Base-by-base conservation (phyloP, 495 filamentous ascomycete species). In the Darksidea phi region DNA sequence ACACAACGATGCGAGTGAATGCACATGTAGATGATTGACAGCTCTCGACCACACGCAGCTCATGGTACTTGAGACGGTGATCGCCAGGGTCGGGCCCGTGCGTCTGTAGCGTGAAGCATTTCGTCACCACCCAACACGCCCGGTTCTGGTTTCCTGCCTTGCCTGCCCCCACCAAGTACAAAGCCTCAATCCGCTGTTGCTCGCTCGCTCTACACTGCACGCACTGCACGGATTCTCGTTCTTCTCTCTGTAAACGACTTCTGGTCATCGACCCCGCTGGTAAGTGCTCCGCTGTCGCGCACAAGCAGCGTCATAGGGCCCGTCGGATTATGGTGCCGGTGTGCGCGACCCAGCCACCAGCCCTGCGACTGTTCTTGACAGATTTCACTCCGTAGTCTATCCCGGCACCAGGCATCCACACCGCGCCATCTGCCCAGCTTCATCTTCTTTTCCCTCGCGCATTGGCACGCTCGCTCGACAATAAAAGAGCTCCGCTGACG, bases 101-200 rank as follows among this genome's bases (percentile, higher is more conserved):
- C 26, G 24, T 6, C 15, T 47, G 13, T 37, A 53, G 54, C 57
- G 36, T 46, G 50, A 57, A 56, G 58, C 59, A 67, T 67, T 67
- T 67, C 64, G 64, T 67, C 64, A 67, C 64, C 60, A 67, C 48
- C 45, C 64, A 17, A n/a, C 10, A 26, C 17, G 28, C 11, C 43
- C 55, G 49, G 63, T 64, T 60, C 64, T 63, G 60, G 59, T 63
- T 63, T 63, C 57, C 47, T 12, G 32, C 20, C 52, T 25, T 15
- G 21, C 17, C 37, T 32, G 23, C 36, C 32, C 37, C 12, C 1
- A 42, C 52, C 10, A 3, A 32, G 28, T 66, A 57, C 57, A 52
- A 61, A 57, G 52, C 32, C 18, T 17, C 51, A 15, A 28, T 42
- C 50, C 37, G 38, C 11, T 32, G 36, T 34, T 15, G 6, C 5